Percentiles rank a stretch among this genome's conserved stretches.
phyloP scores from a whole-genome alignment of 2,329 filamentous ascomycete species.

The Calonectria fujianensis region DNA sequence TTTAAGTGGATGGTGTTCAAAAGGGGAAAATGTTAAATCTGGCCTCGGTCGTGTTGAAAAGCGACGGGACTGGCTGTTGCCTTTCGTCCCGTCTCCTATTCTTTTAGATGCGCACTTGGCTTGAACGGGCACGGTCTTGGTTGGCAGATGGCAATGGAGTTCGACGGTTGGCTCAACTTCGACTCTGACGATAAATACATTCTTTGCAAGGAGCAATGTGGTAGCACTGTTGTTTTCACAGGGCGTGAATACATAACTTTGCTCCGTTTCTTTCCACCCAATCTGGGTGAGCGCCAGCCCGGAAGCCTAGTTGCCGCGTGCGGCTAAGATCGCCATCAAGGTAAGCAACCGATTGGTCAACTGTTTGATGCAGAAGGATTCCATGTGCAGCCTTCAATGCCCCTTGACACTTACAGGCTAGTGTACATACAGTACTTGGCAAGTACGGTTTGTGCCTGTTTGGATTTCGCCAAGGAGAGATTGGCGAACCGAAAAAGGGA shows the following conservation, averaged over 20 bases:
- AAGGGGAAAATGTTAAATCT: background rate
- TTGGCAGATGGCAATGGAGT: too few relatives aligned
- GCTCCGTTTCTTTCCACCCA: too few relatives aligned
- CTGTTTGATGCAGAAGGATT: constrained; percentile 8
- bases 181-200: background rate
- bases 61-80: background rate
- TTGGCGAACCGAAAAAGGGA: background rate
- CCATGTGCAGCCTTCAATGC: background rate
- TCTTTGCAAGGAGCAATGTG: background rate
- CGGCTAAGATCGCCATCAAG: background rate
- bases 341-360: constrained; percentile 11
- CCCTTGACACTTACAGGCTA: background rate
- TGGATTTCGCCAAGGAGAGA: background rate
- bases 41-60: background rate
- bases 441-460: background rate
- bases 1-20: background rate
- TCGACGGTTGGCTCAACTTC: background rate
- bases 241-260: background rate
- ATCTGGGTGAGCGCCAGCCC: too few relatives aligned
- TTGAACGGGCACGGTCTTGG: too few relatives aligned
- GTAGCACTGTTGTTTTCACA: background rate
- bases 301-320: background rate
- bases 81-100: background rate
- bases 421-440: background rate
- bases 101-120: background rate